A percentile compares a stretch with the other conserved stretches of the same genome.
Evolutionary conservation across 2,329 filamentous ascomycete species (phyloP).

Genomic region (Penicillium olsonii): DNA sequence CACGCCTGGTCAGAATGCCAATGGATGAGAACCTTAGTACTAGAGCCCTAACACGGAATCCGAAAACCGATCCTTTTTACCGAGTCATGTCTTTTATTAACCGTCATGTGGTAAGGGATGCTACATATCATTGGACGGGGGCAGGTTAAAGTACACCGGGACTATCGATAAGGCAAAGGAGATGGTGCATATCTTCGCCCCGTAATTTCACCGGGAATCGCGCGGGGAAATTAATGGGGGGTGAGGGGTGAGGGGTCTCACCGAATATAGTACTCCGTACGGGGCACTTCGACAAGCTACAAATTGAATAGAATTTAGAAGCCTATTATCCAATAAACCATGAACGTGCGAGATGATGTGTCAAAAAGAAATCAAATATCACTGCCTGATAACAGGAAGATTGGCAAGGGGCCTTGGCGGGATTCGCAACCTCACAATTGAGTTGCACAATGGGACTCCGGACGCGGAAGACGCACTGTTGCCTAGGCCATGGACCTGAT

Average conservation of each 20-base stretch:
- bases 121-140: background rate
- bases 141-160: background rate
- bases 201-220: slow-evolving; percentile 18
- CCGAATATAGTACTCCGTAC: no score
- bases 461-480: slow-evolving; percentile 7
- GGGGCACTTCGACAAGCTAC: no score
- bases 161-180: slow-evolving; percentile 1
- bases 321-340: background rate
- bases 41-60: slow-evolving; percentile 4
- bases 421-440: slow-evolving; percentile 7
- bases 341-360: slow-evolving; percentile 11
- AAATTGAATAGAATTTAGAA: no score
- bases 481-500: slow-evolving; percentile 18
- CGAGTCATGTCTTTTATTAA: background rate
- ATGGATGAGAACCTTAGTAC: slow-evolving; percentile 7
- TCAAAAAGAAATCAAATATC: slow-evolving; percentile 3
- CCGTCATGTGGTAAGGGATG: slow-evolving; percentile 1
- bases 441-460: slow-evolving; percentile 3
- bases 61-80: slow-evolving; percentile 4
- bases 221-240: slow-evolving; percentile 18
- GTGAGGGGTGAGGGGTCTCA: background rate
- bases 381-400: slow-evolving; percentile 9
- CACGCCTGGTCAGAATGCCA: background rate
- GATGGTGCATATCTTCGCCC: slow-evolving; percentile 10
- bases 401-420: slow-evolving; percentile 15